phyloP scores from a whole-genome alignment of 140 eudicot genomes.

The Flaveria floridana region DNA sequence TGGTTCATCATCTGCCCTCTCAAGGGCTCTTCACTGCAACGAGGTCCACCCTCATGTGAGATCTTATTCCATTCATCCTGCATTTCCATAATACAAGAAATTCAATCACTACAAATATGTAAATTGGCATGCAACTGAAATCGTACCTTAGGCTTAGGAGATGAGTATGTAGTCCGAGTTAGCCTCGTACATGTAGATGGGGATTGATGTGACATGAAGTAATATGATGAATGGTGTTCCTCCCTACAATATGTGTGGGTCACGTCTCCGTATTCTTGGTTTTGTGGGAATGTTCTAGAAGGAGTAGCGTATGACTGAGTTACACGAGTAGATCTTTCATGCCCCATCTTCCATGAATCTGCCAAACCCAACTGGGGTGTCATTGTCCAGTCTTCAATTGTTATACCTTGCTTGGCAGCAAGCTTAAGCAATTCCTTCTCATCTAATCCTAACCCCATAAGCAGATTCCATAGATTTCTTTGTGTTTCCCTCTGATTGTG shows the following conservation, averaged over 20 bases:
- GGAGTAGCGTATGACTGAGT: conserved; percentile 28
- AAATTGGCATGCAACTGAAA: neutral
- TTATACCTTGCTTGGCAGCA: conserved; percentile 78
- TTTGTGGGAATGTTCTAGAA: conserved; percentile 38
- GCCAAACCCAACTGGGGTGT: conserved; percentile 34
- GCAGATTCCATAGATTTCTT: conserved; percentile 74
- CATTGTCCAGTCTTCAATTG: conserved; percentile 68
- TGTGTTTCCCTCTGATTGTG: conserved; percentile 79
- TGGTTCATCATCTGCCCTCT: conserved; percentile 33
- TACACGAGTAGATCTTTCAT: conserved; percentile 36
- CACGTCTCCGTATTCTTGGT: conserved; percentile 33
- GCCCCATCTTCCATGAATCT: conserved; percentile 32
- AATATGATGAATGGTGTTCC: conserved; percentile 64
- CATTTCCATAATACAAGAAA: neutral
- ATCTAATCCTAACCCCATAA: conserved; percentile 70
- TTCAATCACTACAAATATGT: neutral
- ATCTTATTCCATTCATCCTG: conserved; percentile 41
- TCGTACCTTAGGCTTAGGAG: conserved; percentile 36
- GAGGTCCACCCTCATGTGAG: conserved; percentile 27
- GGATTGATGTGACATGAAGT: conserved; percentile 42
- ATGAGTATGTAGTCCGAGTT: neutral
- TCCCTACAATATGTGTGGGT: conserved; percentile 54
- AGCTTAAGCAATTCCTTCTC: conserved; percentile 58
- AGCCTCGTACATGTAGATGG: conserved; percentile 9
- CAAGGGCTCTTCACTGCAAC: conserved; percentile 35